Percentiles rank a stretch among this genome's conserved stretches.
Conservation (phyloP, 495 filamentous ascomycete genomes). For the Lasiosphaeria hispida region DNA sequence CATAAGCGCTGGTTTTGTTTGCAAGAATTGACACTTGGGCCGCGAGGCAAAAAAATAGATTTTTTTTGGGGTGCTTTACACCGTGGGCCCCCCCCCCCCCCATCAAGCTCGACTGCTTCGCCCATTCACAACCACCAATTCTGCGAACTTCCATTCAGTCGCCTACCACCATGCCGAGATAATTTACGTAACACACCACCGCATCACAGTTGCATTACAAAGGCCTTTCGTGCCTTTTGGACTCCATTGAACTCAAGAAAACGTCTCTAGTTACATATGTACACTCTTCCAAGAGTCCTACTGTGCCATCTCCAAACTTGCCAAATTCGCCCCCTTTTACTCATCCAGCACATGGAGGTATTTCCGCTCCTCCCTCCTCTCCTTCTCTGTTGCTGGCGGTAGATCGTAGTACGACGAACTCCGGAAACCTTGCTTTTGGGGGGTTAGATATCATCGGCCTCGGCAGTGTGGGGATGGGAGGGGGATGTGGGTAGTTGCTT, state of each 20-base stretch:
- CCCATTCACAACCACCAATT: not conserved
- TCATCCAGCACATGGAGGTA: constrained; percentile 92
- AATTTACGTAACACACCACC: not conserved
- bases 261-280: constrained; percentile 42
- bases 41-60: too few species aligned
- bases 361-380: constrained; percentile 92
- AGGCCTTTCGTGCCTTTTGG: constrained; percentile 4
- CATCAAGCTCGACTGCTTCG: not conserved
- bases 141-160: too few species aligned
- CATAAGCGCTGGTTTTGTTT: not conserved
- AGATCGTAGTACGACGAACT: constrained; percentile 83
- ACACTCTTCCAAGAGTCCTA: constrained; percentile 33
- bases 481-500: constrained; percentile 37
- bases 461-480: too few species aligned
- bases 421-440: constrained; percentile 73
- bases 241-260: constrained; percentile 21
- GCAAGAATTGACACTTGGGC: constrained; percentile 1
- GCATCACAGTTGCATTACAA: not conserved
- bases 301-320: constrained; percentile 10
- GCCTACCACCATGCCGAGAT: not conserved
- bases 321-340: constrained; percentile 50
- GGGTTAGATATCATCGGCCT: constrained; percentile 20
- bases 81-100: too few species aligned
- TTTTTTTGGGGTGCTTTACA: too few species aligned
- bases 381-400: constrained; percentile 88